Evolutionary conservation across 768 basidiomycete genomes (phyloP).

Genomic region (Mycena epipterygia): DNA sequence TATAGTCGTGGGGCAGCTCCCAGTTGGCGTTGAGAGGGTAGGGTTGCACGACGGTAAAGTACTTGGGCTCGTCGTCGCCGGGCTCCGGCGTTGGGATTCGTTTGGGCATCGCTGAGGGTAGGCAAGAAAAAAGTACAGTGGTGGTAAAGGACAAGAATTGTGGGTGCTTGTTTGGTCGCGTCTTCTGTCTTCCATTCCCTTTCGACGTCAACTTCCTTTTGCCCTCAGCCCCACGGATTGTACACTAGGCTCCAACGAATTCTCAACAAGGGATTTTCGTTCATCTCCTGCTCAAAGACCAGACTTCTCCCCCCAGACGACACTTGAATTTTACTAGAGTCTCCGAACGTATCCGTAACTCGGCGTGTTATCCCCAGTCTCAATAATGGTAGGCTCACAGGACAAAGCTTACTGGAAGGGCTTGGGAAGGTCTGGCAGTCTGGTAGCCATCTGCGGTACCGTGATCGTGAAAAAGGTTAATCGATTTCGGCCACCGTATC

Average conservation of each 20-base stretch:
- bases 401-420: background rate
- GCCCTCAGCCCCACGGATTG: too few species aligned
- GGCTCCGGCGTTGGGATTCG: slow-evolving; percentile 44
- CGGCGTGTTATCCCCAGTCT: background rate
- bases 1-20: slow-evolving; percentile 55
- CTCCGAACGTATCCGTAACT: too few species aligned
- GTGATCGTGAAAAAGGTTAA: slow-evolving; percentile 5
- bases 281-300: too few species aligned
- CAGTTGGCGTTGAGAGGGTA: slow-evolving; percentile 65
- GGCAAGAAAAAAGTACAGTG: slow-evolving; percentile 3
- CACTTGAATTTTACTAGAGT: too few species aligned
- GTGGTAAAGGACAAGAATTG: slow-evolving; percentile 4
- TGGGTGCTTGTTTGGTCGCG: background rate
- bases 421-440: background rate
- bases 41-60: slow-evolving; percentile 61
- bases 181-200: background rate
- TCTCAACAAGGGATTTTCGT: too few species aligned
- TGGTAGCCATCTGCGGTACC: background rate
- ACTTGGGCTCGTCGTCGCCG: slow-evolving; percentile 59
- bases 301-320: too few species aligned
- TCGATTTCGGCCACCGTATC: too few species aligned
- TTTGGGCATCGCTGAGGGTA: slow-evolving; percentile 41
- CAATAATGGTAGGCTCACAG: background rate
- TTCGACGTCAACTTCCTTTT: too few species aligned
- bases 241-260: too few species aligned